phyloP scores from a whole-genome alignment of 768 basidiomycete species.

The Astraeus odoratus region DNA sequence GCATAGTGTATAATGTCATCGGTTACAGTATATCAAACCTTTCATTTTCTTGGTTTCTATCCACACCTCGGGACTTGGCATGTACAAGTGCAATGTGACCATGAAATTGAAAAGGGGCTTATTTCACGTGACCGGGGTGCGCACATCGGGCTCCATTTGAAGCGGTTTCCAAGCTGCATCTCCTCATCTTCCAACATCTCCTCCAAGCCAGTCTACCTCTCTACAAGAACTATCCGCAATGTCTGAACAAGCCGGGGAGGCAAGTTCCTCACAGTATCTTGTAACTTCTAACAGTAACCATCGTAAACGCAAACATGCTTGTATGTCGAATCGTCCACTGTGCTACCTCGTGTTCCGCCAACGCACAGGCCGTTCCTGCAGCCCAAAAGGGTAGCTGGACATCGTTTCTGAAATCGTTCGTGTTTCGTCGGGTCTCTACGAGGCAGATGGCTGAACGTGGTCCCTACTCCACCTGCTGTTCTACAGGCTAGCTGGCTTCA shows the following conservation, averaged over 20 bases:
- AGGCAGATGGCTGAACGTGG: conserved; percentile 3
- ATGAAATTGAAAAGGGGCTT: no score
- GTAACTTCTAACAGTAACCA: conserved; percentile 18
- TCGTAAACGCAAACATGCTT: conserved; percentile 26
- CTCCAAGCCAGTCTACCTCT: conserved; percentile 6
- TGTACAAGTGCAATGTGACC: no score
- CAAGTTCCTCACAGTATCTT: conserved; percentile 21
- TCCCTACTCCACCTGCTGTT: not conserved
- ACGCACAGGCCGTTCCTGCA: conserved; percentile 60
- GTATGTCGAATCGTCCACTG: conserved; percentile 26
- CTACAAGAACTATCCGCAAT: conserved; percentile 13
- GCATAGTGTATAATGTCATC: conserved; percentile 11
- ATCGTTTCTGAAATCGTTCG: conserved; percentile 85
- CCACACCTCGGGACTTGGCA: conserved; percentile 18
- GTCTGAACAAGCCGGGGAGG: conserved; percentile 39
- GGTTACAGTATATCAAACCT: not conserved
- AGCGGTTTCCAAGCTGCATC: no score
- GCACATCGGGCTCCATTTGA: not conserved
- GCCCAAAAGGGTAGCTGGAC: conserved; percentile 86
- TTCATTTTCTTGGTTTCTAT: not conserved
- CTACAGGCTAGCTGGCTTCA: conserved; percentile 72
- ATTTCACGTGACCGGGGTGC: not conserved
- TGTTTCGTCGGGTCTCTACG: conserved; percentile 10
- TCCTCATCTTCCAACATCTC: conserved; percentile 7
- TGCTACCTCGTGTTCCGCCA: conserved; percentile 12